Evolutionary conservation across 257 asterid species (phyloP).

Genomic region (Lantana camara): DNA sequence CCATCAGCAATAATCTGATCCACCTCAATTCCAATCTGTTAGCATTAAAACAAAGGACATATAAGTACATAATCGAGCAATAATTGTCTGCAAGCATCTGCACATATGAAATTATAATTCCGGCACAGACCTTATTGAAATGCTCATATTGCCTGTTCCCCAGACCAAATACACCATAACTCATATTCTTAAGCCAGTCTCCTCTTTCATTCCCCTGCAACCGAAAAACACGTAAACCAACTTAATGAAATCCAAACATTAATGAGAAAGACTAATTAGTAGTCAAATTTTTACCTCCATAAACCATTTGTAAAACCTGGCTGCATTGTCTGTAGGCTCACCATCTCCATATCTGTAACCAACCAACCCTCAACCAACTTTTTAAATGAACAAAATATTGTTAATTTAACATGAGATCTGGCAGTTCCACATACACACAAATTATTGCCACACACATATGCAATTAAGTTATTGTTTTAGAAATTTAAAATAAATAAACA

Average conservation of each 20-base stretch:
- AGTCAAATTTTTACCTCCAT: slow-evolving; percentile 57
- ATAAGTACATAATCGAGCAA: slow-evolving; percentile 13
- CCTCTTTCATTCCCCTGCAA: slow-evolving; percentile 80
- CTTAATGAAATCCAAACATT: slow-evolving; percentile 23
- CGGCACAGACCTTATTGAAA: slow-evolving; percentile 80
- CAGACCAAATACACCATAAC: slow-evolving; percentile 92
- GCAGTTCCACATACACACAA: slow-evolving; percentile 15
- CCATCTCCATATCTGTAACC: slow-evolving; percentile 95
- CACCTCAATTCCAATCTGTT: slow-evolving; percentile 88
- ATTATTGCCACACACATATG: slow-evolving; percentile 13
- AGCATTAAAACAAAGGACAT: slow-evolving; percentile 10
- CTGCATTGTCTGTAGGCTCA: slow-evolving; percentile 99
- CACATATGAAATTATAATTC: background rate
- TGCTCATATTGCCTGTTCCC: slow-evolving; percentile 99
- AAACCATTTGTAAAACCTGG: slow-evolving; percentile 97
- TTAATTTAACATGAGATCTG: slow-evolving; percentile 22
- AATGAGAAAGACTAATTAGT: background rate
- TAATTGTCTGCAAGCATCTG: background rate
- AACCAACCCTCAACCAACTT: slow-evolving; percentile 52
- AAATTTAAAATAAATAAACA: slow-evolving; percentile 33
- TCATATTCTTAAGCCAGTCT: slow-evolving; percentile 76
- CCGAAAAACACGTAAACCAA: slow-evolving; percentile 13
- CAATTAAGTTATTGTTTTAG: slow-evolving; percentile 18
- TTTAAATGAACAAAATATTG: slow-evolving; percentile 25
- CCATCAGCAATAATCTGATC: slow-evolving; percentile 69